These are phyloP conservation scores for Trichoderma sp. DNA, from an alignment of 2,329 filamentous ascomycete species.

Conservation along the genomic window DNA sequence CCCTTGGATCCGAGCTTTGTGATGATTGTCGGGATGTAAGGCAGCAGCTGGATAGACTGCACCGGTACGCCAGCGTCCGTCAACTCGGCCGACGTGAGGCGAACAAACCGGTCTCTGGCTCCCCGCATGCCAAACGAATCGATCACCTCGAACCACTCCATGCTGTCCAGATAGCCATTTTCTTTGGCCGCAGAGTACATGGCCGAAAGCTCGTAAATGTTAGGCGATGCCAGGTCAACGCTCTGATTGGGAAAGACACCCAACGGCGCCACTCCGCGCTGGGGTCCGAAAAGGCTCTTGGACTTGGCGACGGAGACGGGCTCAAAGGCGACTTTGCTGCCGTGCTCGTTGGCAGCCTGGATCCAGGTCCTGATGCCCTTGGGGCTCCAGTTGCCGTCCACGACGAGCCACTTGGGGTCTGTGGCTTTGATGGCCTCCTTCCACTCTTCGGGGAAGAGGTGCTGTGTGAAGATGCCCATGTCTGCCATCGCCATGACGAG, in stretches of 20 bases:
- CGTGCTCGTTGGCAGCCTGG: constrained; percentile 56
- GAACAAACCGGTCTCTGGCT: constrained; percentile 72
- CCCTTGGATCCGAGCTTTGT: constrained; percentile 80
- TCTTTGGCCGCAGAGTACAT: constrained; percentile 74
- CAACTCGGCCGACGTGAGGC: constrained; percentile 66
- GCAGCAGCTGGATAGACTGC: constrained; percentile 80
- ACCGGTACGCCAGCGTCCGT: constrained; percentile 82
- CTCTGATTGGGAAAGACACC: constrained; percentile 61
- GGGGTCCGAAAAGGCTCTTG: constrained; percentile 62
- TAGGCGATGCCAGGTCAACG: constrained; percentile 80
- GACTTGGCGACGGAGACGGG: constrained; percentile 86
- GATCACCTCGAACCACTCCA: constrained; percentile 77
- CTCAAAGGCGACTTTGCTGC: constrained; percentile 74
- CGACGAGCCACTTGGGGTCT: constrained; percentile 73
- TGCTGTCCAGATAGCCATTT: constrained; percentile 67
- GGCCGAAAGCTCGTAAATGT: constrained; percentile 75
- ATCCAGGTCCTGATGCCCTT: constrained; percentile 69
- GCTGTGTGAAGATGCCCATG: constrained; percentile 77
- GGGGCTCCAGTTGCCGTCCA: constrained; percentile 85
- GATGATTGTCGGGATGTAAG: constrained; percentile 81
- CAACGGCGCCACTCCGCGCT: constrained; percentile 45
- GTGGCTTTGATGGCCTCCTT: constrained; percentile 57
- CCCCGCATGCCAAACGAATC: constrained; percentile 75
- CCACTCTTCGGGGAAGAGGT: constrained; percentile 60
- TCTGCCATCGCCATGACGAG: constrained; percentile 94